phyloP scores from a whole-genome alignment of 2,329 filamentous ascomycete species.

The Neonectria sp. region DNA sequence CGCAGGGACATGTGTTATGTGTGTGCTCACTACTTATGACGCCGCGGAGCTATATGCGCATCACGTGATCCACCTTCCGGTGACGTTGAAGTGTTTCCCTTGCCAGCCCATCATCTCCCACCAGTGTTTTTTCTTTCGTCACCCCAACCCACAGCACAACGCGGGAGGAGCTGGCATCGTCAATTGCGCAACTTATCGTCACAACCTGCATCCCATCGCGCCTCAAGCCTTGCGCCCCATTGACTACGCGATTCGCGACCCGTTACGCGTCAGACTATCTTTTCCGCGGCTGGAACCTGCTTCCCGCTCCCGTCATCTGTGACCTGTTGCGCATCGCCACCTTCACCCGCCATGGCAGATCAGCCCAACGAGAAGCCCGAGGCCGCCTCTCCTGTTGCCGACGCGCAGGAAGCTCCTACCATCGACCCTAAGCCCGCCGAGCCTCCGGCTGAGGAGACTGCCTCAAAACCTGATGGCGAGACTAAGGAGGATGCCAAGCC shows the following conservation, averaged over 20 bases:
- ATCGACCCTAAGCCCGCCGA: constrained; percentile 44
- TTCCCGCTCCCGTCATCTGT: constrained; percentile 37
- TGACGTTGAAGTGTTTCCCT: constrained; percentile 56
- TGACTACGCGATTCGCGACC: constrained; percentile 48
- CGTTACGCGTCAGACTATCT: constrained; percentile 49
- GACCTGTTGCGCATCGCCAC: constrained; percentile 40
- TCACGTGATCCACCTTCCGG: constrained; percentile 53
- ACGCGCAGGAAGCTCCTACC: constrained; percentile 50
- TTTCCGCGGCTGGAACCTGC: constrained; percentile 36
- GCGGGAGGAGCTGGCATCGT: constrained; percentile 50
- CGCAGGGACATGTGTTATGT: constrained; percentile 34
- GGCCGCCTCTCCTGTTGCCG: constrained; percentile 50
- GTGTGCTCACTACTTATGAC: constrained; percentile 42
- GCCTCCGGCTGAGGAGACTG: constrained; percentile 41
- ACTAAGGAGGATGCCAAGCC: constrained; percentile 50
- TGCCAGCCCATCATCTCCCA: constrained; percentile 50
- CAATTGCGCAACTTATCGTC: constrained; percentile 53
- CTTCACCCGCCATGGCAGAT: constrained; percentile 56
- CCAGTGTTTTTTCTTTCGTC: constrained; percentile 55
- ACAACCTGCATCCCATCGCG: constrained; percentile 49
- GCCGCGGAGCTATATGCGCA: constrained; percentile 40
- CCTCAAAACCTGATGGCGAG: constrained; percentile 45
- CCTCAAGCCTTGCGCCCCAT: constrained; percentile 49
- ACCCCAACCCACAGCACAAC: constrained; percentile 53
- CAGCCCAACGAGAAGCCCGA: constrained; percentile 55